These are phyloP conservation scores for Lentinula boryana DNA, from an alignment of 768 basidiomycete species.

Conservation along the genomic window DNA sequence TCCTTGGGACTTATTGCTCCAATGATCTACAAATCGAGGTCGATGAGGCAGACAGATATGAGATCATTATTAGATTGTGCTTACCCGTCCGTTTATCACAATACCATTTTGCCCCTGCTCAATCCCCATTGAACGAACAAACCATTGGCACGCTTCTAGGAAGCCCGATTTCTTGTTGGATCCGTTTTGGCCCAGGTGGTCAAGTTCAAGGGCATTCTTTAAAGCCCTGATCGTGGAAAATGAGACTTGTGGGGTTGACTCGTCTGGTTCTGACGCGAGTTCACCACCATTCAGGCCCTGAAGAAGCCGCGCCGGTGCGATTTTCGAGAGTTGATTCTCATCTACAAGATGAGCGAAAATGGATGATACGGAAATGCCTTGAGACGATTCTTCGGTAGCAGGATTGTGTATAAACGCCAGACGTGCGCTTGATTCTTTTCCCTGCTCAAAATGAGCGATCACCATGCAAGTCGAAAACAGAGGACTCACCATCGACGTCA, in stretches of 20 bases:
- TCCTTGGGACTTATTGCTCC: constrained; percentile 59
- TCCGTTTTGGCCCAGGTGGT: constrained; percentile 26
- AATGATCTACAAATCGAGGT: constrained; percentile 48
- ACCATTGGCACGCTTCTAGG: constrained; percentile 35
- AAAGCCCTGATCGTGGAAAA: constrained; percentile 26
- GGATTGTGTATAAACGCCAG: constrained; percentile 80
- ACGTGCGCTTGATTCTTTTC: constrained; percentile 41
- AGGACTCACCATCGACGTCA: constrained; percentile 55
- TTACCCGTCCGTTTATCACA: constrained; percentile 79
- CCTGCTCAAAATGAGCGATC: constrained; percentile 25
- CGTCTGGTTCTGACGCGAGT: constrained; percentile 6
- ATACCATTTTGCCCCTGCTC: constrained; percentile 56
- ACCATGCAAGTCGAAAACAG: background rate
- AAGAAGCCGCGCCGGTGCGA: constrained; percentile 32
- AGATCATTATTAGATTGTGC: constrained; percentile 16
- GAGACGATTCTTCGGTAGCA: constrained; percentile 12
- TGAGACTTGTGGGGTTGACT: constrained; percentile 28
- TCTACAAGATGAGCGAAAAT: constrained; percentile 45
- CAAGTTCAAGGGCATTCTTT: constrained; percentile 26
- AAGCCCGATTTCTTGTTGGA: constrained; percentile 33
- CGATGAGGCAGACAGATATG: constrained; percentile 4
- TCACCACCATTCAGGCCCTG: constrained; percentile 27
- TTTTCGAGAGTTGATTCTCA: constrained; percentile 30
- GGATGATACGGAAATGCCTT: constrained; percentile 30
- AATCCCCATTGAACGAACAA: constrained; percentile 54